Conservation (phyloP, 2,329 filamentous ascomycete genomes). For the Fusarium virguliforme region DNA sequence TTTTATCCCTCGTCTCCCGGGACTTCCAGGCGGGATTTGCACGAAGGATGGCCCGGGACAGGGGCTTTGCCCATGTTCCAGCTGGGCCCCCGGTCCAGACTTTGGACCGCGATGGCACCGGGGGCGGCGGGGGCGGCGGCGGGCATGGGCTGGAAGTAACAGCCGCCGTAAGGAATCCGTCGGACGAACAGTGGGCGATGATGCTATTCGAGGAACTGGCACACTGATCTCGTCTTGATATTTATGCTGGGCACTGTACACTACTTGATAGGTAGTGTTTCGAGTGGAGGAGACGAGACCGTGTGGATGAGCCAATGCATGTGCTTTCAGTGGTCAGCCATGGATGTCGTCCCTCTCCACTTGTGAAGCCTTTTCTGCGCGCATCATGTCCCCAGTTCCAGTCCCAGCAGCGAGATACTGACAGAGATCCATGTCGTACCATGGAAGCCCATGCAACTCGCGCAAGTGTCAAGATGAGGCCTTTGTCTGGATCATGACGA, state of each 20-base stretch:
- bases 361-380: slow-evolving; percentile 17
- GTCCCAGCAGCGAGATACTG: slow-evolving; percentile 31
- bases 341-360: slow-evolving; percentile 36
- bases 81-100: slow-evolving; percentile 12
- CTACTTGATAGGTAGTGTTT: slow-evolving; percentile 19
- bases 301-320: slow-evolving; percentile 40
- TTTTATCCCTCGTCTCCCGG: slow-evolving; percentile 41
- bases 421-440: slow-evolving; percentile 34
- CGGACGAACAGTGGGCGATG: background rate
- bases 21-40: slow-evolving; percentile 33
- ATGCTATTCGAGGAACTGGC: background rate
- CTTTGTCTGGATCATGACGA: slow-evolving; percentile 43
- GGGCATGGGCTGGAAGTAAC: slow-evolving; percentile 9
- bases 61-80: slow-evolving; percentile 14
- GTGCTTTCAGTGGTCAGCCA: slow-evolving; percentile 43
- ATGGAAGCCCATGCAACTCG: slow-evolving; percentile 15
- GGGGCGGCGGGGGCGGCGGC: too few species aligned
- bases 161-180: slow-evolving; percentile 3
- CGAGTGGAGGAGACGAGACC: slow-evolving; percentile 24
- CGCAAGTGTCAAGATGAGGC: slow-evolving; percentile 32
- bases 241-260: slow-evolving; percentile 6
- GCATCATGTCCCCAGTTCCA: slow-evolving; percentile 24
- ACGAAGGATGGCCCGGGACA: slow-evolving; percentile 13
- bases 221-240: slow-evolving; percentile 1
- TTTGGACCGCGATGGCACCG: slow-evolving; percentile 19